Conservation (phyloP, 139 green algal genomes). For the Chlorella ohadii region DNA sequence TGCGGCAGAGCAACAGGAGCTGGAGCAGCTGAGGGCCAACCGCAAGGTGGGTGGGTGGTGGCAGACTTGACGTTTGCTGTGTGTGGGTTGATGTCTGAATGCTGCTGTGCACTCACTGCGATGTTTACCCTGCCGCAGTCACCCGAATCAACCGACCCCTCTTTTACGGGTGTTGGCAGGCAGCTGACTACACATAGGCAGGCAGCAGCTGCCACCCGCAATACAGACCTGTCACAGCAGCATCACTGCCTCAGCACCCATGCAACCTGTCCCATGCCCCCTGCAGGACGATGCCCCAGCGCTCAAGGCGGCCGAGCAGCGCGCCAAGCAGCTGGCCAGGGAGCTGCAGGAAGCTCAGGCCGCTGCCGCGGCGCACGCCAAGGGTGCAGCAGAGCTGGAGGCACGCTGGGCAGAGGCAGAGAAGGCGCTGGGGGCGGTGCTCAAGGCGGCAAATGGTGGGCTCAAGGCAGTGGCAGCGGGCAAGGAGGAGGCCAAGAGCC, state of each 20-base stretch:
- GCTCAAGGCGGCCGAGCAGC: conserved; percentile 2
- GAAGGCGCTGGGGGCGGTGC: not conserved
- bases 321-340: conserved; percentile 8
- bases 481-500: conserved; percentile 16
- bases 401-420: conserved; percentile 1
- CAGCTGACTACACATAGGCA: no score
- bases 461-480: not conserved
- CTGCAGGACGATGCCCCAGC: not conserved
- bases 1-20: not conserved
- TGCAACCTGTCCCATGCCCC: no score
- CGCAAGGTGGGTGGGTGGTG: not conserved
- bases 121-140: no score
- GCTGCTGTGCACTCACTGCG: no score
- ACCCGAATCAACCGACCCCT: no score
- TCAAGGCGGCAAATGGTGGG: conserved; percentile 20
- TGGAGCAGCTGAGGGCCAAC: not conserved
- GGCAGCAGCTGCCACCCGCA: no score
- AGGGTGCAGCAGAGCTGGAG: conserved; percentile 12
- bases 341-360: conserved; percentile 12
- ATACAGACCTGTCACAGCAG: no score
- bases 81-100: no score
- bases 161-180: no score
- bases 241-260: no score
- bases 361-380: not conserved
- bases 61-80: not conserved